Percentiles rank a stretch among this genome's conserved stretches.
These are phyloP conservation scores for Kazachstania sp. DNA, from an alignment of 1,139 yeast species.

Conservation along the genomic window DNA sequence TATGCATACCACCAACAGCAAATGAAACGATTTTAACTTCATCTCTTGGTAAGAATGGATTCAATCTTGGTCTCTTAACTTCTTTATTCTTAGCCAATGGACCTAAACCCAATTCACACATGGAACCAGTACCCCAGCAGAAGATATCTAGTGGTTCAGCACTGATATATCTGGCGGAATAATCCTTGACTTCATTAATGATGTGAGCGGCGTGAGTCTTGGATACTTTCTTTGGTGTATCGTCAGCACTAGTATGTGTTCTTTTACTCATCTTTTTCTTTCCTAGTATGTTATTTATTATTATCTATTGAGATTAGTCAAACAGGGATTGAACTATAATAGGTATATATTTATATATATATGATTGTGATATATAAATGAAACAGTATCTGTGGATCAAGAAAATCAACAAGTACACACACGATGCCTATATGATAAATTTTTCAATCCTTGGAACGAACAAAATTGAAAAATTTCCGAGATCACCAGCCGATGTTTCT, in stretches of 20 bases:
- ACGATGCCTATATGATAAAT: not conserved
- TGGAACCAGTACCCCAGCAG: constrained; percentile 94
- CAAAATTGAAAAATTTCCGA: too few species aligned
- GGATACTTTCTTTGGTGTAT: constrained; percentile 16
- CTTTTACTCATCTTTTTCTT: constrained; percentile 4
- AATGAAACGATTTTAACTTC: constrained; percentile 66
- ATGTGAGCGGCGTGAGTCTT: constrained; percentile 23
- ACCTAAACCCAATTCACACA: constrained; percentile 95
- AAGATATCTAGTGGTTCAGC: constrained; percentile 56
- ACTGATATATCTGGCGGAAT: constrained; percentile 23
- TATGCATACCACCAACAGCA: constrained; percentile 95
- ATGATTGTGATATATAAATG: too few species aligned
- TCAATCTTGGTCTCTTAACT: constrained; percentile 89
- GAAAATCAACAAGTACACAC: not conserved
- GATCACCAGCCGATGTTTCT: too few species aligned
- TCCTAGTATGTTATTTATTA: too few species aligned
- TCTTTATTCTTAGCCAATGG: constrained; percentile 82
- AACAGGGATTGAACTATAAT: too few species aligned
- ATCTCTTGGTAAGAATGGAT: constrained; percentile 59
- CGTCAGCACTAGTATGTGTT: not conserved
- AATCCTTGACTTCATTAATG: constrained; percentile 26
- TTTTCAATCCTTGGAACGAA: too few species aligned
- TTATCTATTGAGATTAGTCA: too few species aligned
- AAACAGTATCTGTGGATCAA: too few species aligned
- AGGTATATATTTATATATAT: too few species aligned